Percentiles rank a stretch among this genome's conserved stretches.
Evolutionary conservation across 1,284 basidiomycete species (phyloP).

Genomic region (Pseudozyma flocculosa): DNA sequence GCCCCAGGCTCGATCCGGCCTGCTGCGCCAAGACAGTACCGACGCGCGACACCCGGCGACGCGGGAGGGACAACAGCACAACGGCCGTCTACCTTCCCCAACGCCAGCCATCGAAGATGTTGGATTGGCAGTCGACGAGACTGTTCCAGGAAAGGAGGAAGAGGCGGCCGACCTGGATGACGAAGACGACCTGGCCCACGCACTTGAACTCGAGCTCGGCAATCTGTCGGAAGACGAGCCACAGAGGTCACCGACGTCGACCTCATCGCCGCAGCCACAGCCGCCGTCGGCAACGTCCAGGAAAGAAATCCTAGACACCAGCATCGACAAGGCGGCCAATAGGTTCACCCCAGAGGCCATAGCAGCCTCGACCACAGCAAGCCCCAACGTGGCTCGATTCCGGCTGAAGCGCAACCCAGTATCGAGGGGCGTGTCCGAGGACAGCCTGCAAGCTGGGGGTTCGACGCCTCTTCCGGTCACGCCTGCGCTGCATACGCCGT

Average conservation of each 20-base stretch:
- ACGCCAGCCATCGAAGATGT: too few species aligned
- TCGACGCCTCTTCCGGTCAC: background rate
- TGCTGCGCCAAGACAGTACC: too few species aligned
- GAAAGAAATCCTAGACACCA: too few species aligned
- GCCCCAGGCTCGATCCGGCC: too few species aligned
- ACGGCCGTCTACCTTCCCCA: too few species aligned
- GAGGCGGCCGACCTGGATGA: constrained; percentile 13
- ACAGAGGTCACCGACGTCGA: too few species aligned
- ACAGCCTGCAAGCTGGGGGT: background rate
- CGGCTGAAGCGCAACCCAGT: background rate
- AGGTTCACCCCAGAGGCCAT: too few species aligned
- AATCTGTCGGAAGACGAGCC: constrained; percentile 5
- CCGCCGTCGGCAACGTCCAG: background rate
- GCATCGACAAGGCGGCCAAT: too few species aligned
- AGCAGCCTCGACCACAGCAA: background rate
- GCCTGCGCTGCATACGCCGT: background rate
- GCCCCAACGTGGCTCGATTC: background rate
- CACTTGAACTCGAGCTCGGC: constrained; percentile 22
- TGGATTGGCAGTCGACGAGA: too few species aligned
- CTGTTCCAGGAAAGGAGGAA: background rate
- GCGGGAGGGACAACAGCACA: too few species aligned
- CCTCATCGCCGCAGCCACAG: constrained; percentile 7
- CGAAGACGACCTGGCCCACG: constrained; percentile 25
- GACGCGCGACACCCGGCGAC: too few species aligned
- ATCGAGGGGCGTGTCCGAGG: background rate